Evolutionary conservation across 768 basidiomycete species (phyloP).

Genomic region (Melanogaster broomeanus): DNA sequence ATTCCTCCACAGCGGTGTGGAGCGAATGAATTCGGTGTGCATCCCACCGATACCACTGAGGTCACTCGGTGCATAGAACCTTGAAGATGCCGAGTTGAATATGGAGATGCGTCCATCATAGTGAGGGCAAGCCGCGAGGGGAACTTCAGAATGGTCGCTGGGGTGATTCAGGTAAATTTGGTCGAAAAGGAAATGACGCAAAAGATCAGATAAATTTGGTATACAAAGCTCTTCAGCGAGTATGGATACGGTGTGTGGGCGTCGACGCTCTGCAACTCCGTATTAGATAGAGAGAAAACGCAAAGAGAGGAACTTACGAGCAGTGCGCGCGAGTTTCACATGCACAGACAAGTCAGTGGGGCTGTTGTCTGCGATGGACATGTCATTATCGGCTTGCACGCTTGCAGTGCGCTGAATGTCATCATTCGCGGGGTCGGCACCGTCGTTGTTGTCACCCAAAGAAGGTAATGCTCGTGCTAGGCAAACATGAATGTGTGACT

Average conservation of each 20-base stretch:
- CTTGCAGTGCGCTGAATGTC: background rate
- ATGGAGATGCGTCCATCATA: slow-evolving; percentile 6
- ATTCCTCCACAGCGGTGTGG: slow-evolving; percentile 16
- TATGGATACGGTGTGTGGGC: background rate
- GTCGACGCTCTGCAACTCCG: background rate
- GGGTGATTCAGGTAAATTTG: slow-evolving; percentile 9
- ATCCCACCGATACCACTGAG: slow-evolving; percentile 26
- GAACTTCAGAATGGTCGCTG: background rate
- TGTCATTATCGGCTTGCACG: background rate
- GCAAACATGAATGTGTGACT: background rate
- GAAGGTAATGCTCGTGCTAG: background rate
- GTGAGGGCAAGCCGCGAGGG: slow-evolving; percentile 3
- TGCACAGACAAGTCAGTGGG: background rate
- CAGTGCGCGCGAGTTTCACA: background rate
- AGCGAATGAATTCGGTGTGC: slow-evolving; percentile 22
- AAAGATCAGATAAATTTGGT: background rate
- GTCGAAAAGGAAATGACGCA: background rate
- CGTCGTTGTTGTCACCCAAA: background rate
- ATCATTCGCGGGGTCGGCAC: background rate
- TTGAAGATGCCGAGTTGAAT: slow-evolving; percentile 21
- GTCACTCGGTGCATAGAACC: slow-evolving; percentile 32
- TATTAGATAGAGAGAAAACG: background rate
- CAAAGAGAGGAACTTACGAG: background rate
- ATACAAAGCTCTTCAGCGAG: background rate
- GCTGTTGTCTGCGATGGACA: background rate